These are phyloP conservation scores for Cokeromyces recurvatus DNA, from an alignment of 371 early-diverging fungal genomes.

Conservation along the genomic window DNA sequence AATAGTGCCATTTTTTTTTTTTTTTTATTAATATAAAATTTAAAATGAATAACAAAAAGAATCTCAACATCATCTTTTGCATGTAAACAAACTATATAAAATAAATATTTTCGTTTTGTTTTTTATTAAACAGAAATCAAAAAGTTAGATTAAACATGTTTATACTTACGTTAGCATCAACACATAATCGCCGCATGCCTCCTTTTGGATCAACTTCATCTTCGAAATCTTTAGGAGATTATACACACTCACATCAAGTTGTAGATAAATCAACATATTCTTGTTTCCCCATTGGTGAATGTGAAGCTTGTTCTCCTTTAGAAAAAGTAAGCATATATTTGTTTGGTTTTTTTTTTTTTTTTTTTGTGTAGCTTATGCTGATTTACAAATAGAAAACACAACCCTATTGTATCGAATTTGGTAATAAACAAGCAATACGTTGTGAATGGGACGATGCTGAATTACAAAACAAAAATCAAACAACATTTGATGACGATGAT, in stretches of 20 bases:
- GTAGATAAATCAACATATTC: constrained; percentile 34
- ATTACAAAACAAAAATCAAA: constrained; percentile 17
- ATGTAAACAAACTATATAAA: no score
- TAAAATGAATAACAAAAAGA: no score
- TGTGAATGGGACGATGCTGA: constrained; percentile 45
- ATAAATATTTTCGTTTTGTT: no score
- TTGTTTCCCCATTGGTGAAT: constrained; percentile 38
- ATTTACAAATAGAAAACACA: constrained; percentile 31
- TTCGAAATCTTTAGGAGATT: constrained; percentile 28
- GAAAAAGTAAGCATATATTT: constrained; percentile 29
- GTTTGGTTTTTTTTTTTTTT: background rate
- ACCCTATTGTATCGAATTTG: constrained; percentile 38
- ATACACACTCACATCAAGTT: constrained; percentile 44
- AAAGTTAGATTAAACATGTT: no score
- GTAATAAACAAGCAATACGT: constrained; percentile 40
- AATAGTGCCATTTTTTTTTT: no score
- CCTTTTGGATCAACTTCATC: constrained; percentile 13
- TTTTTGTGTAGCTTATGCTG: background rate
- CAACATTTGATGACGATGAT: constrained; percentile 29
- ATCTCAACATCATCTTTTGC: no score
- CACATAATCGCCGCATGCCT: no score
- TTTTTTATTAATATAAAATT: no score
- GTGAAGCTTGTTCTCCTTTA: constrained; percentile 37
- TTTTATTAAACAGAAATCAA: no score
- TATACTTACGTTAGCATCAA: no score